Percentiles rank a stretch among this genome's conserved stretches.
These are phyloP conservation scores for Neonectria faginata DNA, from an alignment of 2,329 filamentous ascomycete species.

Conservation along the genomic window DNA sequence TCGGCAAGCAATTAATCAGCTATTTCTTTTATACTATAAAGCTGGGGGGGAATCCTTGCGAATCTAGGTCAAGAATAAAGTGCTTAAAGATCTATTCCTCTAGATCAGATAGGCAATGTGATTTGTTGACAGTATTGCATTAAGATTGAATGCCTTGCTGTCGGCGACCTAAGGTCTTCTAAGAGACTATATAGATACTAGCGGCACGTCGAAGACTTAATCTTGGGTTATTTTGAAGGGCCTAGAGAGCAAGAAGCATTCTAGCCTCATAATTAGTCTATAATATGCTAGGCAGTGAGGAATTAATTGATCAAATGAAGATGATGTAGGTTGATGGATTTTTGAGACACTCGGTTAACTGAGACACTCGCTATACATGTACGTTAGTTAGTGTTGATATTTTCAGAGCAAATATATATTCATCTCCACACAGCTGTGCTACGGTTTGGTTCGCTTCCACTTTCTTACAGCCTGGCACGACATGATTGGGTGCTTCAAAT, in stretches of 20 bases:
- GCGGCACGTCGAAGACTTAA: not conserved
- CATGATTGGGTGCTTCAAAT: too few species aligned
- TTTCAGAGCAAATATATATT: too few species aligned
- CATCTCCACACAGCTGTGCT: too few species aligned
- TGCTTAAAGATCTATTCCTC: slow-evolving; percentile 34
- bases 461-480: too few species aligned
- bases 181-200: not conserved
- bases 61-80: slow-evolving; percentile 33
- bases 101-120: slow-evolving; percentile 26
- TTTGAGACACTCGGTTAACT: not conserved
- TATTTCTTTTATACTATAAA: slow-evolving; percentile 31
- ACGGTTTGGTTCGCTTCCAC: too few species aligned
- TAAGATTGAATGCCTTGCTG: slow-evolving; percentile 9
- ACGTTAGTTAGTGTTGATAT: too few species aligned
- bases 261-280: slow-evolving; percentile 7
- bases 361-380: too few species aligned
- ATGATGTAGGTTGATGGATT: too few species aligned
- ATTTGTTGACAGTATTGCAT: slow-evolving; percentile 23
- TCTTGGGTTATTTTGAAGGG: slow-evolving; percentile 14
- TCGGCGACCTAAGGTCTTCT: not conserved
- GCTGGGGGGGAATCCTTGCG: slow-evolving; percentile 36
- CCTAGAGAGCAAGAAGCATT: slow-evolving; percentile 6
- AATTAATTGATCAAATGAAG: slow-evolving; percentile 14
- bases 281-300: slow-evolving; percentile 7
- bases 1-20: slow-evolving; percentile 34